Percentiles rank a stretch among this genome's conserved stretches.
Evolutionary conservation across 1,139 yeast genomes (phyloP).

Genomic region (Protomyces arabidopsidicola): DNA sequence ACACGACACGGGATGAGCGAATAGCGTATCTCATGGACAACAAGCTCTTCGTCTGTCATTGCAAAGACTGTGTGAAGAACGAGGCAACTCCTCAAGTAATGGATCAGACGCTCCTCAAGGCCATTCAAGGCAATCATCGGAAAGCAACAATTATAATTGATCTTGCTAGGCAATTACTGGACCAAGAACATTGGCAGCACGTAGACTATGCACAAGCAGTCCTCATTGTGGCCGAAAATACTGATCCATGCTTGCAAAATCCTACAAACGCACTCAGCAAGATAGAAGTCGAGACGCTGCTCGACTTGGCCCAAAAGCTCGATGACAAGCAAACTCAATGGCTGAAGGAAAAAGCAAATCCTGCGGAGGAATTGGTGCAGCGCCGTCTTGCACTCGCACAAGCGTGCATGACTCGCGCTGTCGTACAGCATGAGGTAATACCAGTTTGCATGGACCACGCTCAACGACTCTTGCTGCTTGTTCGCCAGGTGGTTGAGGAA

Average conservation of each 20-base stretch:
- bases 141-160: background rate
- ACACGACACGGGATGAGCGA: background rate
- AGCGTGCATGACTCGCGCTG: slow-evolving; percentile 12
- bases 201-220: background rate
- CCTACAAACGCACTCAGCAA: background rate
- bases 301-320: background rate
- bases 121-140: background rate
- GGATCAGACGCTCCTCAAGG: background rate
- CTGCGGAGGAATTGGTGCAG: slow-evolving; percentile 3
- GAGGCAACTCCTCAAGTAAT: background rate
- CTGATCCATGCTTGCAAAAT: slow-evolving; percentile 1
- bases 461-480: slow-evolving; percentile 5
- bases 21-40: background rate
- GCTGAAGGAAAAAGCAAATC: background rate
- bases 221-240: background rate
- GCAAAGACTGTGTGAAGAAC: background rate
- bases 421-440: slow-evolving; percentile 10
- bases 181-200: background rate
- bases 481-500: slow-evolving; percentile 9
- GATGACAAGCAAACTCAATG: slow-evolving; percentile 3
- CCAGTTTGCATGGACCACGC: slow-evolving; percentile 2
- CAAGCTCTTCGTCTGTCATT: slow-evolving; percentile 15
- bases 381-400: background rate
- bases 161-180: background rate
- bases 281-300: background rate